Evolutionary conservation across 345 rosid species (phyloP).

Genomic region (Corymbia maculata): DNA sequence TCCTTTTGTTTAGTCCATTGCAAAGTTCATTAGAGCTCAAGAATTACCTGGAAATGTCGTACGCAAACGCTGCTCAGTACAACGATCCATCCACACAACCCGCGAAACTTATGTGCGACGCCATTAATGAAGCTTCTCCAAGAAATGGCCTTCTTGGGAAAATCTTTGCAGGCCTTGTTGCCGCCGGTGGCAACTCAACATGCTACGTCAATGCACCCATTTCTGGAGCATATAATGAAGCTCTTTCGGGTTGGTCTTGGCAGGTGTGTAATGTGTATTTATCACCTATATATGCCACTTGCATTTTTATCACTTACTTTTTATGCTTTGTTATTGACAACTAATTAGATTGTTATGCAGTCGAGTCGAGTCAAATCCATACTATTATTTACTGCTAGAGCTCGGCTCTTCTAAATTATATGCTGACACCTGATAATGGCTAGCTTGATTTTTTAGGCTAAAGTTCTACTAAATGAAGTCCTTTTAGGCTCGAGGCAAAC

Average conservation of each 20-base stretch:
- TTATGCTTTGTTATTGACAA: not conserved
- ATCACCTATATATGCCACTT: not conserved
- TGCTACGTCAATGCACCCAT: not conserved
- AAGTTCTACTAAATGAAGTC: not conserved
- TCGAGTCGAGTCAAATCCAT: not conserved
- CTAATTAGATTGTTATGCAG: not conserved
- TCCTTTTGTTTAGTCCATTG: not conserved
- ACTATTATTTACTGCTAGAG: not conserved
- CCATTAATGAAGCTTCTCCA: not conserved
- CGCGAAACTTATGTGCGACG: not conserved
- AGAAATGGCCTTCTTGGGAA: not conserved
- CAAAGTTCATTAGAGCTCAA: not conserved
- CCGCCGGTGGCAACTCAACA: not conserved
- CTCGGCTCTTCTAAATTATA: not conserved
- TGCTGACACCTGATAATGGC: too few relatives aligned
- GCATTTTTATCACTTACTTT: not conserved
- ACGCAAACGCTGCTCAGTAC: accelerated
- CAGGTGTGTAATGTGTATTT: not conserved
- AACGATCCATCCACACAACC: not conserved
- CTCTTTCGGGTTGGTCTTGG: not conserved
- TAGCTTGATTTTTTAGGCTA: not conserved
- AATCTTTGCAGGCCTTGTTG: not conserved
- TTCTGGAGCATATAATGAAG: not conserved
- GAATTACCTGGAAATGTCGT: accelerated
- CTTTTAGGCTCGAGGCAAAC: not conserved